phyloP scores from a whole-genome alignment of 176 grass and related monocot species.

The Alopecurus myosuroides region DNA sequence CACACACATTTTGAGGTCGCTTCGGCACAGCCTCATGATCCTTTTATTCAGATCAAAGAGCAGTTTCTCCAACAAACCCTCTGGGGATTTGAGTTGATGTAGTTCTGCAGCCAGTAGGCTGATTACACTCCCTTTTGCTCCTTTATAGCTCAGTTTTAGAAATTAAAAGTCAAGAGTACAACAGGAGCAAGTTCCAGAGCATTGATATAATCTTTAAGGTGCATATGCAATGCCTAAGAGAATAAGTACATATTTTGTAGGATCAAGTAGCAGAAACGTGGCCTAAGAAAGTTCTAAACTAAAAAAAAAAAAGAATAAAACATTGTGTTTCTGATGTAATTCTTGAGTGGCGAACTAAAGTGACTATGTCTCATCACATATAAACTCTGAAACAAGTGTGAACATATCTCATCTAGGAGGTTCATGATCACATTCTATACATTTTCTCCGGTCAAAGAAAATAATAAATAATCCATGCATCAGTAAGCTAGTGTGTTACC shows the following conservation, averaged over 20 bases:
- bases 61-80: conserved; percentile 77
- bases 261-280: no score
- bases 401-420: no score
- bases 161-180: no score
- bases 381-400: no score
- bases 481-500: conserved; percentile 35
- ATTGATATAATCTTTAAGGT: background rate
- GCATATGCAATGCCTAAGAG: background rate
- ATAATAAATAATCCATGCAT: background rate
- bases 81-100: conserved; percentile 54
- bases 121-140: no score
- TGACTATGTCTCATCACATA: no score
- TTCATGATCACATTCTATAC: background rate
- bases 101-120: conserved; percentile 24
- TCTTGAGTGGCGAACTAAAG: no score
- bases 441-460: background rate
- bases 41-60: conserved; percentile 85
- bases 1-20: conserved; percentile 49
- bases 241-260: no score
- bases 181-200: background rate
- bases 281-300: no score
- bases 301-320: no score
- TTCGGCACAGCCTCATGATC: conserved; percentile 56
- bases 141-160: no score
- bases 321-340: no score